Percentiles rank a stretch among this genome's conserved stretches.
Evolutionary conservation across 2,329 filamentous ascomycete genomes (phyloP).

Genomic region (Fusarium camptoceras): DNA sequence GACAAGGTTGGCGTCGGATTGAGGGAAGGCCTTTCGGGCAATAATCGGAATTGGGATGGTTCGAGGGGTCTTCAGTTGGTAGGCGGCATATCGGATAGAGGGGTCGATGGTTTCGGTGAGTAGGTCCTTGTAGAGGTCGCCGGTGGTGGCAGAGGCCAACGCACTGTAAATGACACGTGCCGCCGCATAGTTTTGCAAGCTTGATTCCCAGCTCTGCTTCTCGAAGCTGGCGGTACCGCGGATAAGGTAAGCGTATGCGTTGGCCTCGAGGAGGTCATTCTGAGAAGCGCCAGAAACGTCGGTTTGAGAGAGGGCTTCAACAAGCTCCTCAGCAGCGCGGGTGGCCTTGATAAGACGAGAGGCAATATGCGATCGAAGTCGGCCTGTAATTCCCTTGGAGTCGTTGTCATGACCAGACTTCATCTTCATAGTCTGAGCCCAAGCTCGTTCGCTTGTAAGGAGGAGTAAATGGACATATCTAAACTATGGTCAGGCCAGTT

Average conservation of each 20-base stretch:
- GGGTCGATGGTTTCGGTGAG: conserved; percentile 89
- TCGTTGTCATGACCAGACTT: conserved; percentile 85
- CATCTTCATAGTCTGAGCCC: conserved; percentile 96
- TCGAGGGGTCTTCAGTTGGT: conserved; percentile 88
- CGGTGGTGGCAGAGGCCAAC: conserved; percentile 68
- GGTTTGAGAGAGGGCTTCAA: conserved; percentile 72
- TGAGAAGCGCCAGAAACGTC: conserved; percentile 72
- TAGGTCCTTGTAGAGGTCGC: conserved; percentile 87
- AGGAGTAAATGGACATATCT: conserved; percentile 85
- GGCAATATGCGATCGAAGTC: conserved; percentile 87
- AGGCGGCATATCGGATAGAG: conserved; percentile 93
- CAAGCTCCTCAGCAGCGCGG: conserved; percentile 74
- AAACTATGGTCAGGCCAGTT: conserved; percentile 21
- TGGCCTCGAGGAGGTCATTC: conserved; percentile 83
- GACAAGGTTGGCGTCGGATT: conserved; percentile 70
- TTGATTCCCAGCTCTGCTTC: conserved; percentile 85
- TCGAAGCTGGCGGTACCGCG: conserved; percentile 85
- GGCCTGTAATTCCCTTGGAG: conserved; percentile 80
- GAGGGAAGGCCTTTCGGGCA: conserved; percentile 81
- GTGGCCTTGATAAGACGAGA: conserved; percentile 87
- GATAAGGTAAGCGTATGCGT: conserved; percentile 83
- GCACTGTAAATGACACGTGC: conserved; percentile 86
- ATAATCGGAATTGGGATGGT: conserved; percentile 85
- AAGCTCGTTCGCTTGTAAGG: conserved; percentile 88
- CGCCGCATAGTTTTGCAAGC: conserved; percentile 79